Percentiles rank a stretch among this genome's conserved stretches.
These are phyloP conservation scores for Hyphodiscus hymeniophilus DNA, from an alignment of 495 filamentous ascomycete species.

Conservation along the genomic window DNA sequence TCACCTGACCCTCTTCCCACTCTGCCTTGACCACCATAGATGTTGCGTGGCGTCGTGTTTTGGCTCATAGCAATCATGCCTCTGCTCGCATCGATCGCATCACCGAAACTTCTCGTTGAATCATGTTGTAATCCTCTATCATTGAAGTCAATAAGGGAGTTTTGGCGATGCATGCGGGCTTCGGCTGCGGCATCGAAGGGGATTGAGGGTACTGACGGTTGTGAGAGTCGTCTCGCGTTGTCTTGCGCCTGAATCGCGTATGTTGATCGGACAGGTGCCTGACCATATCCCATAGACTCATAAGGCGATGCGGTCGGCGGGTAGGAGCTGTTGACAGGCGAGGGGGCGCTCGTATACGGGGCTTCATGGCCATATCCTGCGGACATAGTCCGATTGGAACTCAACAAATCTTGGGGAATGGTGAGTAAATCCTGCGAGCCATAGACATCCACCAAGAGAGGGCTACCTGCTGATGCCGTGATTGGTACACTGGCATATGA, in stretches of 20 bases:
- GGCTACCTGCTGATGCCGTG: slow-evolving; percentile 64
- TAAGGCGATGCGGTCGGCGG: slow-evolving; percentile 63
- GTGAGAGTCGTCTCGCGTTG: slow-evolving; percentile 70
- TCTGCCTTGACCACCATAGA: slow-evolving; percentile 61
- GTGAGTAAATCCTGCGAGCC: slow-evolving; percentile 62
- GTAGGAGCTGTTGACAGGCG: slow-evolving; percentile 56
- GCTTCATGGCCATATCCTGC: slow-evolving; percentile 39
- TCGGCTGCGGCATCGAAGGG: slow-evolving; percentile 32
- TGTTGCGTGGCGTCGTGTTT: slow-evolving; percentile 75
- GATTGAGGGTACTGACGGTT: slow-evolving; percentile 71
- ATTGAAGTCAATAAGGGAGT: slow-evolving; percentile 53
- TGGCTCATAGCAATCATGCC: slow-evolving; percentile 97
- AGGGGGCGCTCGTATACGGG: slow-evolving; percentile 42
- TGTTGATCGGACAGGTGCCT: slow-evolving; percentile 54
- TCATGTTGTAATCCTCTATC: slow-evolving; percentile 50
- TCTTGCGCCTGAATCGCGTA: slow-evolving; percentile 42
- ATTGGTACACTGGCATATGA: slow-evolving; percentile 62
- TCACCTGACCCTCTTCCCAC: slow-evolving; percentile 65
- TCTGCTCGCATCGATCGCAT: slow-evolving; percentile 80
- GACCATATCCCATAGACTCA: slow-evolving; percentile 52
- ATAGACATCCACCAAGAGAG: slow-evolving; percentile 58
- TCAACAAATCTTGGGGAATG: slow-evolving; percentile 65
- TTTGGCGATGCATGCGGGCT: slow-evolving; percentile 39
- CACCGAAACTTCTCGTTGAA: slow-evolving; percentile 59
- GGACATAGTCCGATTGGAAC: slow-evolving; percentile 40